Percentiles rank a stretch among this genome's conserved stretches.
phyloP scores from a whole-genome alignment of 768 basidiomycete genomes.

The Gymnopilus dilepis region DNA sequence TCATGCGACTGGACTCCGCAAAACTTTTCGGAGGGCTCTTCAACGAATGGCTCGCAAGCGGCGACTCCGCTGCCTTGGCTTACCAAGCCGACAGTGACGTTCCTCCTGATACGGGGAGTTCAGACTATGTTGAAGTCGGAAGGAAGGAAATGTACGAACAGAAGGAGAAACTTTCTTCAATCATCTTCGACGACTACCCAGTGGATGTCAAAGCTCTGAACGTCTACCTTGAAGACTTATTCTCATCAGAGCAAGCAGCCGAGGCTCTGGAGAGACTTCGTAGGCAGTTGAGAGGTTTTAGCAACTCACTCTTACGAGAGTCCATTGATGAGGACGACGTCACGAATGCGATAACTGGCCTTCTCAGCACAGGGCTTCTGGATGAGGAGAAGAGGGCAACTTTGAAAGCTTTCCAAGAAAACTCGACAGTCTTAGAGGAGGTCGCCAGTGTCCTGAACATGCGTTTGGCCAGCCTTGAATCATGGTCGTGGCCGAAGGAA shows the following conservation, averaged over 20 bases:
- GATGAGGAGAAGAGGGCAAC: constrained; percentile 44
- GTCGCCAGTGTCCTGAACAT: constrained; percentile 50
- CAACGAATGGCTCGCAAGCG: constrained; percentile 48
- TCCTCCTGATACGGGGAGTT: background rate
- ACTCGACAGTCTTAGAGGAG: constrained; percentile 41
- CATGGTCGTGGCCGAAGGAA: constrained; percentile 50
- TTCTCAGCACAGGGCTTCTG: constrained; percentile 43
- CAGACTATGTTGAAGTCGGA: constrained; percentile 34
- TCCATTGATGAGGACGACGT: constrained; percentile 34
- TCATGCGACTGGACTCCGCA: constrained; percentile 43
- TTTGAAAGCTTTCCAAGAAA: constrained; percentile 45
- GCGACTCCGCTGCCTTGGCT: constrained; percentile 39
- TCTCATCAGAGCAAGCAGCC: constrained; percentile 36
- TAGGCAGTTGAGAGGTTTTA: constrained; percentile 32
- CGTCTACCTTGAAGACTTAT: constrained; percentile 41
- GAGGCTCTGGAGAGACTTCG: constrained; percentile 36
- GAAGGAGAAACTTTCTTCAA: constrained; percentile 41
- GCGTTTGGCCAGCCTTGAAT: constrained; percentile 44
- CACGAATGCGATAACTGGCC: constrained; percentile 34
- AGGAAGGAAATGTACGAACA: constrained; percentile 47
- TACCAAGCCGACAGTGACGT: constrained; percentile 22
- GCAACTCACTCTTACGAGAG: constrained; percentile 28
- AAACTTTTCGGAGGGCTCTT: constrained; percentile 45
- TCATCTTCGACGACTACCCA: constrained; percentile 42
- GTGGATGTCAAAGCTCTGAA: constrained; percentile 38